Evolutionary conservation across 1,284 basidiomycete genomes (phyloP).

Genomic region (Leucoagaricus sp.): DNA sequence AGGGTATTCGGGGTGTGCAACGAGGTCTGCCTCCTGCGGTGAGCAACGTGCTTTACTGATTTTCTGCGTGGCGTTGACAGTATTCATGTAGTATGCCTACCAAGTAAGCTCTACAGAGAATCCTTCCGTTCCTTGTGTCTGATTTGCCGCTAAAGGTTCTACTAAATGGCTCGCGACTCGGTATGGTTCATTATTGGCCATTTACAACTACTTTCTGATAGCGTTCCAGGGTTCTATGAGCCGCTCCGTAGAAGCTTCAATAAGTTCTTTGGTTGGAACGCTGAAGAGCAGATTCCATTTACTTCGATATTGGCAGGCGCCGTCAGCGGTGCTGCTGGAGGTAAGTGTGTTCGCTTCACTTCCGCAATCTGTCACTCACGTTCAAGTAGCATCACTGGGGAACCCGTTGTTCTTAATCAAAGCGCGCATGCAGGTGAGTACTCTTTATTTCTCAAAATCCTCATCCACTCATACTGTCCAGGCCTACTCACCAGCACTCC

Average conservation of each 20-base stretch:
- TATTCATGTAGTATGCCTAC: constrained; percentile 73
- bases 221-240: constrained; percentile 85
- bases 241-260: constrained; percentile 83
- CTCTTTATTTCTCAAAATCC: background rate
- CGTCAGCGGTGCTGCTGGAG: constrained; percentile 87
- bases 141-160: constrained; percentile 61
- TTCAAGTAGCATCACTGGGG: constrained; percentile 72
- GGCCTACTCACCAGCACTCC: constrained; percentile 92
- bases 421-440: constrained; percentile 88
- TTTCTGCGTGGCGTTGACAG: background rate
- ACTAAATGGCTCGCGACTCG: constrained; percentile 92
- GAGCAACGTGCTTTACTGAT: constrained; percentile 35
- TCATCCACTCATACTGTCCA: constrained; percentile 26
- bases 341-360: constrained; percentile 42
- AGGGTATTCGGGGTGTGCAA: constrained; percentile 90
- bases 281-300: constrained; percentile 65
- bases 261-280: constrained; percentile 60
- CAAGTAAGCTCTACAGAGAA: constrained; percentile 56
- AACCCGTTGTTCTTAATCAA: constrained; percentile 97
- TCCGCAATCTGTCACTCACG: background rate
- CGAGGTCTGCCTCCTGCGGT: constrained; percentile 90
- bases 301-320: constrained; percentile 88
- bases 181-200: constrained; percentile 40
- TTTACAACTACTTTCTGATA: background rate
- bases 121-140: constrained; percentile 14